Evolutionary conservation across 1,284 basidiomycete genomes (phyloP), one percentile per base, ranked within the genome.

Genomic region (Cryptococcus maquisensis): DNA sequence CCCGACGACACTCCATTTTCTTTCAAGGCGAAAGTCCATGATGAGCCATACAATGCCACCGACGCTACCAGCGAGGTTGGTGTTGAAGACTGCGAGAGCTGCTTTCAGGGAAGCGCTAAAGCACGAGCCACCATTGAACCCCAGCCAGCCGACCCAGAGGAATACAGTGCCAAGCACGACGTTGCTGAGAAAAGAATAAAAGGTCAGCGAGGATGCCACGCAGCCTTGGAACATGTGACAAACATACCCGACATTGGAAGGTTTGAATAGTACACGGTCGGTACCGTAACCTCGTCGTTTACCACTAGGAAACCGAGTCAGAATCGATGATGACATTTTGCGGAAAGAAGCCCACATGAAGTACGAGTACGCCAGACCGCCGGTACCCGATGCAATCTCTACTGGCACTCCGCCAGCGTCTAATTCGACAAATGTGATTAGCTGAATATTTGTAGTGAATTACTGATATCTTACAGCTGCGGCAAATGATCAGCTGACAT

Each of bases 31-130:
- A 74, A 82, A 94, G 76, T 94, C 91, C 62, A 95, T 82, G 57
- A 89, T 76, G 74, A 91, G 87, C 92, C 91, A 96, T n/a, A 86
- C 83, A 55, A 91, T 81, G 15, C 88, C 92, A 32, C 84, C 74
- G 36, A 73, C 69, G 10, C 67, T 56, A 6, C 72, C 78, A 3
- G 79, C 78, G 7, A 79, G 63, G 70, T 95, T 95, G 52, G 91
- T 90, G 70, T 90, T 90, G 83, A 90, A 90, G 52, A 90, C 82
- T 8, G 91, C 87, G 74, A 90, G 82, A 52, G 90, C 82, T 0
- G 91, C 91, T 52, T 91, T 86, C 40, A 96, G 79, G 72, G 94
- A 94, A 20, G 92, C 92, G 52, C 89, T 90, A 67, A 92, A 92
- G 9, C 91, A 88, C 49, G 86, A 90, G 15, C 83, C 83, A 21